These are phyloP conservation scores for Bertia moriformis DNA, from an alignment of 2,329 filamentous ascomycete species.

Conservation along the genomic window DNA sequence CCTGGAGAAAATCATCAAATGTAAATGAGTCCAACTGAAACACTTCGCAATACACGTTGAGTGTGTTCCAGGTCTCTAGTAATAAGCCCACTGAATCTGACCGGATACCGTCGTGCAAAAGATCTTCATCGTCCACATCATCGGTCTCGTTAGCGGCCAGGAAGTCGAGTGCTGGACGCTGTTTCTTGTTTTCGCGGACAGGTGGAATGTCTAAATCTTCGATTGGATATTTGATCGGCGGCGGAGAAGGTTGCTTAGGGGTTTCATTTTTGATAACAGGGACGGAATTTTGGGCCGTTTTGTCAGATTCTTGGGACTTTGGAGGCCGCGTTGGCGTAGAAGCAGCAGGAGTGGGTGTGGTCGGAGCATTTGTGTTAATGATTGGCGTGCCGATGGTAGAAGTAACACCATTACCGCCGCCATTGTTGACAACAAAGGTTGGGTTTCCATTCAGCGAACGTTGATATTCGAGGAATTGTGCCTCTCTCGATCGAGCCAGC, in stretches of 20 bases:
- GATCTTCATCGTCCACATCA: slow-evolving; percentile 25
- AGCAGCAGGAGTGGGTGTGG: no score
- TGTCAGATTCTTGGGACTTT: slow-evolving; percentile 9
- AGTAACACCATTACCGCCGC: no score
- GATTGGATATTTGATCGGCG: slow-evolving; percentile 82
- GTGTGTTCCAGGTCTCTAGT: slow-evolving; percentile 85
- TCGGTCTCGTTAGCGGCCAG: slow-evolving; percentile 52
- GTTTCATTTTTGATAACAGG: slow-evolving; percentile 22
- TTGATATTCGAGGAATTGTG: neutral
- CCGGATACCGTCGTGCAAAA: slow-evolving; percentile 44
- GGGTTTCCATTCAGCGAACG: neutral
- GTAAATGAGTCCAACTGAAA: slow-evolving; percentile 93
- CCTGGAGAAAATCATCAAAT: slow-evolving; percentile 87
- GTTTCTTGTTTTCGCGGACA: slow-evolving; percentile 45
- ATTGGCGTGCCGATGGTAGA: no score
- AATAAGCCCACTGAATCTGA: slow-evolving; percentile 78
- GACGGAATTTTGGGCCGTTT: slow-evolving; percentile 19
- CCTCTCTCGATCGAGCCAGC: neutral
- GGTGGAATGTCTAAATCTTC: slow-evolving; percentile 66
- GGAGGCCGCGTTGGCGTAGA: neutral
- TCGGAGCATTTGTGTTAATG: no score
- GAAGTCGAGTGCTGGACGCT: slow-evolving; percentile 66
- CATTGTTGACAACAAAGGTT: neutral
- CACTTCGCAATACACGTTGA: slow-evolving; percentile 95
- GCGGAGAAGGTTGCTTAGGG: slow-evolving; percentile 50